Evolutionary conservation across 2,329 filamentous ascomycete genomes (phyloP).

Genomic region (Leptographium lundbergii): DNA sequence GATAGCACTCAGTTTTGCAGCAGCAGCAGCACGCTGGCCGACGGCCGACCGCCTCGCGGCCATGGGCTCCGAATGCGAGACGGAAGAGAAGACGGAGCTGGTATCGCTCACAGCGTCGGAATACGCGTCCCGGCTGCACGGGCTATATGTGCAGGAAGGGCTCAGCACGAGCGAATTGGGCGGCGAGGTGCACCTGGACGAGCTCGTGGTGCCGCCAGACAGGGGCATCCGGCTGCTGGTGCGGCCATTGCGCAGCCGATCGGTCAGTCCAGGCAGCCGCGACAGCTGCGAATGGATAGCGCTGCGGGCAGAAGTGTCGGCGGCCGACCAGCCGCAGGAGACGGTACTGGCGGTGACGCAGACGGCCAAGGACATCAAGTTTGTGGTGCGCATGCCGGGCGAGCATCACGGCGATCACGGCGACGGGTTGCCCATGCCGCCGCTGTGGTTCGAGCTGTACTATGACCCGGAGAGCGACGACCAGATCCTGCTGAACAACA

Average conservation of each 20-base stretch:
- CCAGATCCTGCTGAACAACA: conserved; percentile 42
- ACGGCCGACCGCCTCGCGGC: background rate
- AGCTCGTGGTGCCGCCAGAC: conserved; percentile 29
- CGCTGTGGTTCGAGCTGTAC: conserved; percentile 47
- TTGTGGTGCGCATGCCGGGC: conserved; percentile 42
- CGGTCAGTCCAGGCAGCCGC: conserved; percentile 39
- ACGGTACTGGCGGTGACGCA: conserved; percentile 48
- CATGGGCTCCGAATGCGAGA: conserved; percentile 32
- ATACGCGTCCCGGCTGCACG: conserved; percentile 35
- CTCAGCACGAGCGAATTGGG: conserved; percentile 25
- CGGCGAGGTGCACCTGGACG: conserved; percentile 39
- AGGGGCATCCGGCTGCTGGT: conserved; percentile 45
- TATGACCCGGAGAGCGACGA: conserved; percentile 47
- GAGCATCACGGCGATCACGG: conserved; percentile 13
- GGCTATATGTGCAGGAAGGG: conserved; percentile 30
- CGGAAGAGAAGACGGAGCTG: conserved; percentile 44
- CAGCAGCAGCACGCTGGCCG: too few relatives aligned
- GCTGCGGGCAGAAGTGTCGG: conserved; percentile 39
- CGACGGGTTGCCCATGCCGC: conserved; percentile 28
- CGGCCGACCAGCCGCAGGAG: conserved; percentile 37
- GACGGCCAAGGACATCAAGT: conserved; percentile 47
- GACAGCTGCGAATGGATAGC: conserved; percentile 46
- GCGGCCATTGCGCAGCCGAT: conserved; percentile 38
- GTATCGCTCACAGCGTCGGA: conserved; percentile 46
- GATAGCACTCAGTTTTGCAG: too few relatives aligned